phyloP scores from a whole-genome alignment of 139 green algal species.

The Pseudopediastrum boryanum region DNA sequence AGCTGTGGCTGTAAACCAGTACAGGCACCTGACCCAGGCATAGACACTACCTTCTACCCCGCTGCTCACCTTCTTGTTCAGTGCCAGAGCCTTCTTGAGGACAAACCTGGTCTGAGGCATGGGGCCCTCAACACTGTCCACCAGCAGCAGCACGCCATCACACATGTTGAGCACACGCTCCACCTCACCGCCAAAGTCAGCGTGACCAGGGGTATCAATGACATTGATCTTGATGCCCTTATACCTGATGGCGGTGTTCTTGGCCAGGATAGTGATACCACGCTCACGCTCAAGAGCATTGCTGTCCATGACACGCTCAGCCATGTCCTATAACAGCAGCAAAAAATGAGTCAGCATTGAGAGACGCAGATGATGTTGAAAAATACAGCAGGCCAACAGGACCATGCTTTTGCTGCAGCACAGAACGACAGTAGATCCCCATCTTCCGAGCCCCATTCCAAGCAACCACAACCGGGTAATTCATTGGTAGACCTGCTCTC shows the following conservation, averaged over 20 bases:
- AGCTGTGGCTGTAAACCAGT: too few species aligned
- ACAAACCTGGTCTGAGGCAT: conserved; percentile 99
- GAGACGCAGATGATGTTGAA: background rate
- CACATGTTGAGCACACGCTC: conserved; percentile 99
- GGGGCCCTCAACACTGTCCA: conserved; percentile 96
- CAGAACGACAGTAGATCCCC: too few species aligned
- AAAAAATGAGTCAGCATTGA: background rate
- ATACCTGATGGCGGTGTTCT: conserved; percentile 98
- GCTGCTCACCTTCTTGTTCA: conserved; percentile 85
- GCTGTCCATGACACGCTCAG: conserved; percentile 85
- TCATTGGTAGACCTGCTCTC: too few species aligned
- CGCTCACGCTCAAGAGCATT: conserved; percentile 97
- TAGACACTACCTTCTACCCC: too few species aligned
- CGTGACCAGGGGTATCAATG: conserved; percentile 99
- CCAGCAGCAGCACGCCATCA: conserved; percentile 97
- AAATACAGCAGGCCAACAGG: too few species aligned
- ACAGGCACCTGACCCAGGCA: too few species aligned
- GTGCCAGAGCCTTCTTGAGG: conserved; percentile 92
- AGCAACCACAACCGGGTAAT: too few species aligned
- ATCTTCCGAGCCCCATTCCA: too few species aligned
- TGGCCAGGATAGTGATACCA: conserved; percentile 99
- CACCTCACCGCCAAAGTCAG: conserved; percentile 99
- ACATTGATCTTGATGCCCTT: conserved; percentile 95
- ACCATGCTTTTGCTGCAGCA: too few species aligned
- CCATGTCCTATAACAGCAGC: conserved; percentile 20